phyloP scores from a whole-genome alignment of 2,329 filamentous ascomycete genomes.

The Aschersonia sp. region DNA sequence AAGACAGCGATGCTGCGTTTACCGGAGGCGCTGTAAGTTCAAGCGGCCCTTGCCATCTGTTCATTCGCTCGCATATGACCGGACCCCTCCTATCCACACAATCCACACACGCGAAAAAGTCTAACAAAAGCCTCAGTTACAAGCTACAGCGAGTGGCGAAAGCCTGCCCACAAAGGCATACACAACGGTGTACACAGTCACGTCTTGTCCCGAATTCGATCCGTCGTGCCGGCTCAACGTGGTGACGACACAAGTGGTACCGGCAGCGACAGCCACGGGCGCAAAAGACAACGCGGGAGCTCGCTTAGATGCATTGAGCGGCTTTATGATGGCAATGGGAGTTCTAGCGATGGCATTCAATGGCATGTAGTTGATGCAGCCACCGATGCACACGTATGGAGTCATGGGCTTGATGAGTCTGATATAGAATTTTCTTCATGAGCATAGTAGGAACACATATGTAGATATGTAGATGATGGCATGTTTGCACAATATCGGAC shows the following conservation, averaged over 20 bases:
- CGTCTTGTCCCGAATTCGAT: slow-evolving; percentile 11
- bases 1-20: slow-evolving; percentile 10
- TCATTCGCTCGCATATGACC: too few species aligned
- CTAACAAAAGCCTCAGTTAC: too few species aligned
- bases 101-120: too few species aligned
- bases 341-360: slow-evolving; percentile 2
- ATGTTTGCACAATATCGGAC: too few species aligned
- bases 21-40: slow-evolving; percentile 3
- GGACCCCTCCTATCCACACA: too few species aligned
- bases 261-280: neutral
- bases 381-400: too few species aligned
- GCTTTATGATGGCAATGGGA: neutral
- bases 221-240: slow-evolving; percentile 8
- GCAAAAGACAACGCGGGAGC: slow-evolving; percentile 5
- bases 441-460: too few species aligned
- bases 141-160: neutral
- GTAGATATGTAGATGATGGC: too few species aligned
- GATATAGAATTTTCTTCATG: too few species aligned
- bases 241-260: slow-evolving; percentile 9
- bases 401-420: too few species aligned
- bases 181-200: slow-evolving; percentile 12
- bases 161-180: slow-evolving; percentile 6
- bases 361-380: slow-evolving; percentile 1
- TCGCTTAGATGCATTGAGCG: neutral
- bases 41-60: too few species aligned